Conservation (phyloP, 2,329 filamentous ascomycete genomes). For the Fusarium chlamydosporum region DNA sequence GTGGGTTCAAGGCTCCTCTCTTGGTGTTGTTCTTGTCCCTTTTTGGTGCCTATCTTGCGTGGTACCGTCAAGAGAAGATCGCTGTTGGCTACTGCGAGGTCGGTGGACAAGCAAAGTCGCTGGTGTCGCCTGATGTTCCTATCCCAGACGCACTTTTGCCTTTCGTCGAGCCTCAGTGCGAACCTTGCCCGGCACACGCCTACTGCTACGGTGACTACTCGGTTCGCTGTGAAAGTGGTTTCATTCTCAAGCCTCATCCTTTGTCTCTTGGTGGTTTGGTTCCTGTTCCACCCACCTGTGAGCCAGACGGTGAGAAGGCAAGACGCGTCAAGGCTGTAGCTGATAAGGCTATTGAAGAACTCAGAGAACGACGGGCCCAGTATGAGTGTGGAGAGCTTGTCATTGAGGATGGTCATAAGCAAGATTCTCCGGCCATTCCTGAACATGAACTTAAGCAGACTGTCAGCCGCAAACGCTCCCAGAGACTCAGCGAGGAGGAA, state of each 20-base stretch:
- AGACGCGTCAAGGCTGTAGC: slow-evolving; percentile 88
- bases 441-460: slow-evolving; percentile 84
- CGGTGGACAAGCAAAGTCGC: slow-evolving; percentile 71
- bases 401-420: slow-evolving; percentile 71
- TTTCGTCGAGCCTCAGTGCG: slow-evolving; percentile 83
- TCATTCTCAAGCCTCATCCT: slow-evolving; percentile 86
- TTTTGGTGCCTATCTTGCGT: slow-evolving; percentile 79
- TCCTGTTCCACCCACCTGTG: slow-evolving; percentile 90
- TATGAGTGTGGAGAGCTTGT: slow-evolving; percentile 87
- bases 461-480: slow-evolving; percentile 81
- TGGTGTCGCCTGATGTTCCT: slow-evolving; percentile 64
- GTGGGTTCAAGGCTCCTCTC: slow-evolving; percentile 73
- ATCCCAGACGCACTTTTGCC: slow-evolving; percentile 80
- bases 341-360: slow-evolving; percentile 86
- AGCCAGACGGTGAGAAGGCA: slow-evolving; percentile 93
- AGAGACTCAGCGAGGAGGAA: slow-evolving; percentile 86
- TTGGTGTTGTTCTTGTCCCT: slow-evolving; percentile 79
- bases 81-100: slow-evolving; percentile 95
- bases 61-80: slow-evolving; percentile 96
- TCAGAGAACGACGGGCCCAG: slow-evolving; percentile 86
- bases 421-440: slow-evolving; percentile 70
- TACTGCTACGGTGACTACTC: slow-evolving; percentile 85
- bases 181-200: slow-evolving; percentile 90
- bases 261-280: slow-evolving; percentile 84
- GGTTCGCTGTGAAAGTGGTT: slow-evolving; percentile 87